These are phyloP conservation scores for Actinidia arguta DNA, from an alignment of 179 eudicot species.

Conservation along the genomic window DNA sequence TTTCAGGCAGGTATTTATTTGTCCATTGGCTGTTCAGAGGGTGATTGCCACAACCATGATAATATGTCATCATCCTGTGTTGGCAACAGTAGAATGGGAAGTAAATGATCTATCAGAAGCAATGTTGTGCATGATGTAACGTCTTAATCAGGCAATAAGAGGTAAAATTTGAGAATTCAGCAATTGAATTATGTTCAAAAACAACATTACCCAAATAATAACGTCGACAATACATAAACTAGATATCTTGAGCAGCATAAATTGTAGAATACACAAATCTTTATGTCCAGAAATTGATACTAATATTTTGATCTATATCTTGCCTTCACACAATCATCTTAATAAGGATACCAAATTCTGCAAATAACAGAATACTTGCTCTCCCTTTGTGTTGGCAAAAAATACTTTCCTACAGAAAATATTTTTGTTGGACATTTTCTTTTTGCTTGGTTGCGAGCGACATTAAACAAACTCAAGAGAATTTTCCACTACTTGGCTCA, in stretches of 20 bases:
- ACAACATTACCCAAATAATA: not conserved
- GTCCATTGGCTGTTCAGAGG: slow-evolving; percentile 91
- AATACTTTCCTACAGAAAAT: no score
- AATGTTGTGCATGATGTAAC: not conserved
- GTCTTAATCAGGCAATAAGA: not conserved
- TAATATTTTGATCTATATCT: not conserved
- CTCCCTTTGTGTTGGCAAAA: no score
- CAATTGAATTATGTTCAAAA: not conserved
- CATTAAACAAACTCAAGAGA: no score
- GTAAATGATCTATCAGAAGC: slow-evolving; percentile 4
- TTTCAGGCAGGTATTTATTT: slow-evolving; percentile 83
- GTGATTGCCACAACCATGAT: slow-evolving; percentile 46
- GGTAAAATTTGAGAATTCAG: not conserved
- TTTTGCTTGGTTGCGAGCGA: no score
- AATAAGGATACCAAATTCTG: not conserved
- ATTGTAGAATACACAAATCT: not conserved
- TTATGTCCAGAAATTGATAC: not conserved
- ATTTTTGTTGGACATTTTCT: no score
- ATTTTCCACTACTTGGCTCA: no score
- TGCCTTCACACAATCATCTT: slow-evolving; percentile 11
- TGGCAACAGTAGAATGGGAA: slow-evolving; percentile 21
- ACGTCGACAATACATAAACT: not conserved
- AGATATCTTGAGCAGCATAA: slow-evolving; percentile 3
- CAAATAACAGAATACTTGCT: not conserved
- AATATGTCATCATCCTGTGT: slow-evolving; percentile 52